Conservation (phyloP, 768 basidiomycete species). For the Roridomyces roridus region DNA sequence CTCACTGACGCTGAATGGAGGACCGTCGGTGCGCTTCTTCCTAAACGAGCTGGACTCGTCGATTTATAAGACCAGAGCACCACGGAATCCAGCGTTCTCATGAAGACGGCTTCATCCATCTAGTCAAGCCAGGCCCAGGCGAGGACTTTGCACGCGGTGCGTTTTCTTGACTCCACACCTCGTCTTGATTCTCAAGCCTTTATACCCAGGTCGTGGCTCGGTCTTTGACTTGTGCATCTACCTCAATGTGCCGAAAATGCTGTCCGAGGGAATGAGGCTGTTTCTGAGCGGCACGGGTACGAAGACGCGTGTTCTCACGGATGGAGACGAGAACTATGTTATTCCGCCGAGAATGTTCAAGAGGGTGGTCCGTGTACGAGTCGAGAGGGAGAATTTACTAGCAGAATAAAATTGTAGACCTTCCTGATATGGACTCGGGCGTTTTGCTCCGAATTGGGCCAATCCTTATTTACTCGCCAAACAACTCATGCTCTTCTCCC, state of each 20-base stretch:
- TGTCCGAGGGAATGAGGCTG: constrained; percentile 5
- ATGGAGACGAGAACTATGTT: constrained; percentile 4
- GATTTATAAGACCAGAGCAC: background rate
- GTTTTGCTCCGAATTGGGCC: too few relatives aligned
- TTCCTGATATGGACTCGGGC: too few relatives aligned
- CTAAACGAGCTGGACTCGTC: background rate
- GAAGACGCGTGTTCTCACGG: constrained; percentile 7
- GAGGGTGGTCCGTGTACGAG: background rate
- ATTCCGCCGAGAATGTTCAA: constrained; percentile 16
- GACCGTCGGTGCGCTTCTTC: background rate
- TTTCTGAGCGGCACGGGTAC: background rate
- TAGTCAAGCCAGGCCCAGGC: background rate
- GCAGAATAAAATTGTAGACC: too few relatives aligned
- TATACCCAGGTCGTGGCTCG: background rate
- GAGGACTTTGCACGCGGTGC: background rate
- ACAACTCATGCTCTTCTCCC: too few relatives aligned
- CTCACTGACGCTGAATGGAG: background rate
- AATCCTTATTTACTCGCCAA: too few relatives aligned
- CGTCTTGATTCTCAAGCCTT: too few relatives aligned
- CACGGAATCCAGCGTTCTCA: background rate
- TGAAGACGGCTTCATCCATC: constrained; percentile 9
- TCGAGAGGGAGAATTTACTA: background rate
- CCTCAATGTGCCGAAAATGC: constrained; percentile 9
- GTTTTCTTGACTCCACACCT: too few relatives aligned
- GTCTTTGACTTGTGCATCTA: constrained; percentile 2